These are phyloP conservation scores for Aspergillus sparsus DNA, from an alignment of 495 filamentous ascomycete genomes.

Conservation along the genomic window DNA sequence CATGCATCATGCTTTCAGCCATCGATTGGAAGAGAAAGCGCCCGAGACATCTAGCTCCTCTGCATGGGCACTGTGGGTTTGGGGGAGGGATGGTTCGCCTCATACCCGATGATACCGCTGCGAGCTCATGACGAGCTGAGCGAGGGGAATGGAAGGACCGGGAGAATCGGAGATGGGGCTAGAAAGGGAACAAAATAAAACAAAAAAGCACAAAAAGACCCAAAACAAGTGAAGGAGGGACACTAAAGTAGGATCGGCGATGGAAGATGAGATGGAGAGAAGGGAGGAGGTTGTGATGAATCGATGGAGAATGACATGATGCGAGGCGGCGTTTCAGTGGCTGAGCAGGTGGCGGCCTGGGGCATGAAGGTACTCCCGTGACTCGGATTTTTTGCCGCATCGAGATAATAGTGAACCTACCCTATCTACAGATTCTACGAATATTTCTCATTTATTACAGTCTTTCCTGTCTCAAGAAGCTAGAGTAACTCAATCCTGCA, in stretches of 20 bases:
- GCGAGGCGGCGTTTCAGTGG: slow-evolving; percentile 14
- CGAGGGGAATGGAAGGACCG: slow-evolving; percentile 25
- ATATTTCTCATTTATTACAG: too few species aligned
- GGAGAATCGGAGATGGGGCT: slow-evolving; percentile 16
- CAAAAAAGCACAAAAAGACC: background rate
- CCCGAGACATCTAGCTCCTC: background rate
- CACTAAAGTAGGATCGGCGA: slow-evolving; percentile 25
- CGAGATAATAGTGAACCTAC: background rate
- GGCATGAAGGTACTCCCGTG: slow-evolving; percentile 20
- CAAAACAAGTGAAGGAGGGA: slow-evolving; percentile 13
- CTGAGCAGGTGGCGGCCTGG: slow-evolving; percentile 16
- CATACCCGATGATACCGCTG: slow-evolving; percentile 86
- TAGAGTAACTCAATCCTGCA: background rate
- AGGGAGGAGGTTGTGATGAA: slow-evolving; percentile 29
- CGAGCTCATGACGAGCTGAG: slow-evolving; percentile 66
- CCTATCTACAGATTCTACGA: too few species aligned
- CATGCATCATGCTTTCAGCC: background rate
- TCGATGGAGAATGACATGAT: slow-evolving; percentile 15
- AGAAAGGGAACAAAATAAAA: background rate
- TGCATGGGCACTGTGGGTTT: background rate
- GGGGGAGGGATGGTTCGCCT: slow-evolving; percentile 14
- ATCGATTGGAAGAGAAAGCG: background rate
- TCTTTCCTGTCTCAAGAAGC: too few species aligned
- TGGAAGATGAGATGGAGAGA: slow-evolving; percentile 20
- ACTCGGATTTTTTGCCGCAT: slow-evolving; percentile 22